Base-by-base conservation (phyloP, 257 asterid genomes). In the Solanum bukasovii region DNA sequence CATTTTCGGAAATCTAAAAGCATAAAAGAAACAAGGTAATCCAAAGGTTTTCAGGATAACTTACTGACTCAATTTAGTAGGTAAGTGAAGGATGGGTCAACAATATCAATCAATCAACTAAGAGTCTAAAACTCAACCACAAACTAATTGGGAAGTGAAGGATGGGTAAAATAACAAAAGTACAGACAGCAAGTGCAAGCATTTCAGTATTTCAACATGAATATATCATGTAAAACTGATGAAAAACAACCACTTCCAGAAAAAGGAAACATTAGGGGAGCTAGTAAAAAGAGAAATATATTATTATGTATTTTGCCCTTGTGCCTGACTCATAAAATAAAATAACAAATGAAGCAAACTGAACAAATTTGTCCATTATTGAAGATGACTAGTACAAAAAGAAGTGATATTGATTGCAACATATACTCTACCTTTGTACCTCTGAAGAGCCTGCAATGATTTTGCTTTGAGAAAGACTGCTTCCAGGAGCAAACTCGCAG, bases 381-480 rank as follows among this genome's bases (percentile, higher is more conserved):
- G 31, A 82, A 82, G n/a, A 82, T 82, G 29, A 49, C 16, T 79
- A 46, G 23, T 27, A 49, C 27, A 16, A 9, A 18, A 42, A 46
- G 27, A 46, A 33, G 63, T 44, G 67, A 27, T 79, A 27, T 79
- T 44, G 67, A 79, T n/a, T 27, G 37, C 20, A 13, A 27, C 65
- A 46, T 49, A 44, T 79, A 79, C 33, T 44, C 71, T 70, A 95
- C 99, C 99, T 97, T 94, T 95, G 87, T 89, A 92, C 93, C 96
- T 94, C 93, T 95, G 94, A 83, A 96, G 98, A 85, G 94, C 94
- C 91, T 93, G 95, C 27, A 94, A 93, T 31, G 97, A 96, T 91
- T 95, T 94, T n/a, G 98, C 94, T 93, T 97, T 97, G 14, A 97
- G 92, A 91, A 92, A 92, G 74, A 95, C 92, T 63, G 98, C 97